phyloP scores from a whole-genome alignment of 441 rosid genomes.

The Syzygium malaccense region DNA sequence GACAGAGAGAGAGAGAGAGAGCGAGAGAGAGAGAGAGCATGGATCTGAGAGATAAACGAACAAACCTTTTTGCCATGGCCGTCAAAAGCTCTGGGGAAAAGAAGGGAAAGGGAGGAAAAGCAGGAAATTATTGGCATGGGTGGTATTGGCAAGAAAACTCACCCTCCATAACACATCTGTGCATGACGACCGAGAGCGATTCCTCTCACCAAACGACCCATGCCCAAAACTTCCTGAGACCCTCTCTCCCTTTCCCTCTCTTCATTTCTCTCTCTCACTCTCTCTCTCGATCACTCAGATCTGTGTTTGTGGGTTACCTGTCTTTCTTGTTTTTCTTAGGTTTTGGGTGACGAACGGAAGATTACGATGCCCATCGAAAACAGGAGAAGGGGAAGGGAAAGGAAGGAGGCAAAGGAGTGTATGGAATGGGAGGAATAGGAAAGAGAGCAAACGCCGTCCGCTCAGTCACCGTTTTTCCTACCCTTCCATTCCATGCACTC shows the following conservation, averaged over 20 bases:
- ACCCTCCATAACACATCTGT: not conserved
- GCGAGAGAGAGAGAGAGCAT: not conserved
- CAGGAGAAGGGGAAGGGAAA: not conserved
- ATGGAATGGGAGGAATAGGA: conserved; percentile 4
- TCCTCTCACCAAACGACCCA: conserved; percentile 1
- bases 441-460: not conserved
- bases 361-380: not conserved
- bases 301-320: not conserved
- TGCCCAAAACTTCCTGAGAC: not conserved
- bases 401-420: not conserved
- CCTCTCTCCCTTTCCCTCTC: not conserved
- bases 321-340: not conserved
- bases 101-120: not conserved
- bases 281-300: not conserved
- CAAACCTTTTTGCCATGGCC: not conserved
- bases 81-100: not conserved
- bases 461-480: not conserved
- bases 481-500: not conserved
- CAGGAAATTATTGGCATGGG: conserved; percentile 4
- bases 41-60: not conserved
- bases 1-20: not conserved
- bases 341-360: not conserved
- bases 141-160: not conserved
- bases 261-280: not conserved
- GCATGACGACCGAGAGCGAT: not conserved